phyloP scores from a whole-genome alignment of 2,329 filamentous ascomycete genomes.

The Cladosporium sp. region DNA sequence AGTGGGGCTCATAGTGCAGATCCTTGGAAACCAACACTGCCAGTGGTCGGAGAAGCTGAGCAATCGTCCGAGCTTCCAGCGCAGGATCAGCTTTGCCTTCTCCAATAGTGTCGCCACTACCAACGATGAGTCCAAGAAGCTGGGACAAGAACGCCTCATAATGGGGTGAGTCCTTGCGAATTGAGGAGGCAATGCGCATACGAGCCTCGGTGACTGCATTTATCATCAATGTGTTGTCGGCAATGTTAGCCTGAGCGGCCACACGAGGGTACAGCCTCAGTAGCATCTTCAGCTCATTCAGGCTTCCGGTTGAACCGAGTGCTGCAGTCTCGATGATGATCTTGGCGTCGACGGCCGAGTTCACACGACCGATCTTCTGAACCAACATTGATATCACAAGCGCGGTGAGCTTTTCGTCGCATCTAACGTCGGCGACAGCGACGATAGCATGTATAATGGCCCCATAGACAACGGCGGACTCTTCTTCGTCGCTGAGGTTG shows the following conservation, averaged over 20 bases:
- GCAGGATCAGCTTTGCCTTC: conserved; percentile 54
- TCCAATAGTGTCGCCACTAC: conserved; percentile 79
- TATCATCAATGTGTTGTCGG: conserved; percentile 66
- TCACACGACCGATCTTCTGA: conserved; percentile 92
- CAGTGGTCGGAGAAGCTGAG: conserved; percentile 82
- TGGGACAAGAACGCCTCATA: conserved; percentile 83
- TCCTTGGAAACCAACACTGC: conserved; percentile 76
- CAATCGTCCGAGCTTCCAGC: conserved; percentile 81
- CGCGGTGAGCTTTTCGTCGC: conserved; percentile 89
- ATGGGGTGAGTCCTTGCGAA: conserved; percentile 68
- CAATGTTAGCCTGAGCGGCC: conserved; percentile 69
- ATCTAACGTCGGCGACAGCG: conserved; percentile 76
- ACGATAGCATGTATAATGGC: conserved; percentile 96
- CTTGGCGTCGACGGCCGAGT: conserved; percentile 73
- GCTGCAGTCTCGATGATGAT: conserved; percentile 81
- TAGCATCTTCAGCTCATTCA: conserved; percentile 79
- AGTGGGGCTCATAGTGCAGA: conserved; percentile 39
- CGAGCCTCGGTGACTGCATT: conserved; percentile 78
- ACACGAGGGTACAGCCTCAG: conserved; percentile 80
- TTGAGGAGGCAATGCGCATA: conserved; percentile 70
- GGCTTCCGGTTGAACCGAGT: conserved; percentile 73
- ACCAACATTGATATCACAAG: conserved; percentile 92
- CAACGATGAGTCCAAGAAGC: conserved; percentile 82
- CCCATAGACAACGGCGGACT: conserved; percentile 72
- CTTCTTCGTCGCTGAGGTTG: conserved; percentile 72